phyloP scores from a whole-genome alignment of 768 basidiomycete species.

The Amanita pseudoporphyria region DNA sequence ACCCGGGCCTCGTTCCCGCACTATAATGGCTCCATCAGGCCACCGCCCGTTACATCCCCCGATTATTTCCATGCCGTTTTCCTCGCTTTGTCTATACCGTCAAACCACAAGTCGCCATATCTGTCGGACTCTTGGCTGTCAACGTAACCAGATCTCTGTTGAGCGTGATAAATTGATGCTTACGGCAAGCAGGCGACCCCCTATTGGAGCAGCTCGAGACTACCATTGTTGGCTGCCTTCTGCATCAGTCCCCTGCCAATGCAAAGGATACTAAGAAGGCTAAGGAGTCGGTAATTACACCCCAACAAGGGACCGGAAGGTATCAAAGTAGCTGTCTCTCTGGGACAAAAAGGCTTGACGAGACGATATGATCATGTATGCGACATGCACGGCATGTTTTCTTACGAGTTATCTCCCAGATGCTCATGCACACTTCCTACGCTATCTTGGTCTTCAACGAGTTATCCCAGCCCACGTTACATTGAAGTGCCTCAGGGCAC shows the following conservation, averaged over 20 bases:
- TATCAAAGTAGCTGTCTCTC: slow-evolving; percentile 37
- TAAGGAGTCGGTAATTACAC: slow-evolving; percentile 46
- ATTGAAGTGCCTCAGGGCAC: slow-evolving; percentile 68
- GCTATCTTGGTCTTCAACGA: slow-evolving; percentile 73
- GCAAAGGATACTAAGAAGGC: slow-evolving; percentile 34
- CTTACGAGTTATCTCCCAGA: slow-evolving; percentile 27
- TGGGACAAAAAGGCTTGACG: slow-evolving; percentile 50
- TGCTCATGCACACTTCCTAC: slow-evolving; percentile 82
- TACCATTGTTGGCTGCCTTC: slow-evolving; percentile 37
- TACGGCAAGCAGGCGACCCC: slow-evolving; percentile 49
- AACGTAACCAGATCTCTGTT: slow-evolving; percentile 35
- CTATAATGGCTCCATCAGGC: slow-evolving; percentile 29
- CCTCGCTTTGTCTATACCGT: slow-evolving; percentile 43
- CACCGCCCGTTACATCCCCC: slow-evolving; percentile 34
- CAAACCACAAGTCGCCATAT: slow-evolving; percentile 42
- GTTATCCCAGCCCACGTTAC: slow-evolving; percentile 60
- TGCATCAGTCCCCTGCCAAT: slow-evolving; percentile 31
- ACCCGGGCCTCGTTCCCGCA: too few relatives aligned
- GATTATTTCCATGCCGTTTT: slow-evolving; percentile 63
- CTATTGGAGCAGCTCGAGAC: slow-evolving; percentile 51
- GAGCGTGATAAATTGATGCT: not conserved
- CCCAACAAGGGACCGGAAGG: too few relatives aligned
- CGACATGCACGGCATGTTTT: slow-evolving; percentile 1
- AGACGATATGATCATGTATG: slow-evolving; percentile 69
- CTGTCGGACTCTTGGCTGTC: slow-evolving; percentile 76